Percentiles rank a stretch among this genome's conserved stretches.
Conservation (phyloP, 768 basidiomycete species). For the Suillus luteus region DNA sequence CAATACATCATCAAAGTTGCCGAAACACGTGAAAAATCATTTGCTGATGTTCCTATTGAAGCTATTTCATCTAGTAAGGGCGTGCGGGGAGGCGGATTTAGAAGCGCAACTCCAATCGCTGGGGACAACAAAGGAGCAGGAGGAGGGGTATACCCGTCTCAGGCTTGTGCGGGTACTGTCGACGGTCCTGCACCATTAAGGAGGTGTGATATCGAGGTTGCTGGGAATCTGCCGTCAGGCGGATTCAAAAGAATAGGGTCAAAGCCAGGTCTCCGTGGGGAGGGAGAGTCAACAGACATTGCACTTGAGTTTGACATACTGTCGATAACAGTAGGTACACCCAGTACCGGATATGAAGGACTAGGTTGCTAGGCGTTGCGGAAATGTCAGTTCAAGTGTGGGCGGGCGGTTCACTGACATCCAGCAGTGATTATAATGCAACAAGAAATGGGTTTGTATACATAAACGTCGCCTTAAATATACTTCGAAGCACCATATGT, state of each 20-base stretch:
- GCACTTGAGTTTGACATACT: constrained; percentile 20
- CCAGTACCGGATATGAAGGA: background rate
- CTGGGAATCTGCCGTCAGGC: constrained; percentile 28
- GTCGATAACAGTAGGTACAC: background rate
- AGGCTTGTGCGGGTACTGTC: background rate
- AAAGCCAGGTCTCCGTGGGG: constrained; percentile 44
- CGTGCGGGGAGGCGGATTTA: background rate
- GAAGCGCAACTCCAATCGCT: background rate
- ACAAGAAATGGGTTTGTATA: too few relatives aligned
- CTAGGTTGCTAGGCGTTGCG: too few relatives aligned
- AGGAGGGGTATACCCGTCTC: background rate
- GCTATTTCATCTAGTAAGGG: constrained; percentile 26
- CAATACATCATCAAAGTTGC: constrained; percentile 52
- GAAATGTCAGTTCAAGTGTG: too few relatives aligned
- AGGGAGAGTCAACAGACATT: constrained; percentile 42
- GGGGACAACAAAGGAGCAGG: background rate
- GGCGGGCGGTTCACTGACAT: too few relatives aligned
- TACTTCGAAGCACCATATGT: too few relatives aligned
- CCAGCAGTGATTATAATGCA: too few relatives aligned
- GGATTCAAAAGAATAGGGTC: constrained; percentile 58
- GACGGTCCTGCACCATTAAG: constrained; percentile 24
- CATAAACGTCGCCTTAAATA: too few relatives aligned
- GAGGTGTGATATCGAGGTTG: constrained; percentile 26
- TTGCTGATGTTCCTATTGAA: constrained; percentile 24
- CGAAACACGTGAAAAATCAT: constrained; percentile 51